Percentiles rank a stretch among this genome's conserved stretches.
Evolutionary conservation across 805 yeast species (phyloP).

Genomic region (Saturnispora bothae): DNA sequence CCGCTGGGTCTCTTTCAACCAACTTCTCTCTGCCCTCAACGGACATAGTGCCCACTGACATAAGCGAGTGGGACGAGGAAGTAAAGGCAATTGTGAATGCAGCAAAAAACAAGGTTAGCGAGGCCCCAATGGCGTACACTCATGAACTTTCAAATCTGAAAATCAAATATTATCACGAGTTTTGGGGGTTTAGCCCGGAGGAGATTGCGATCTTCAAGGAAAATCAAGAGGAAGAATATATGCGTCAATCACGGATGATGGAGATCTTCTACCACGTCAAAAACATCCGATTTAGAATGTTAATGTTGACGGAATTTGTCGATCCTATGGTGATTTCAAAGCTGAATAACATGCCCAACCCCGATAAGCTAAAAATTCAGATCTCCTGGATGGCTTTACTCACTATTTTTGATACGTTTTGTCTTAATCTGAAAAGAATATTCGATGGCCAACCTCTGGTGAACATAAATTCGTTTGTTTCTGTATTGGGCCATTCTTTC

Average conservation of each 20-base stretch:
- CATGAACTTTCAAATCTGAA: slow-evolving; percentile 6
- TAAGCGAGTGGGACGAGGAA: slow-evolving; percentile 2
- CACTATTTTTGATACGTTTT: slow-evolving; percentile 7
- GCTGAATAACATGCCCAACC: not conserved
- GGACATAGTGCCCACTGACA: slow-evolving; percentile 1
- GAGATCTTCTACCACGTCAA: slow-evolving; percentile 8
- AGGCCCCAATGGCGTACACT: slow-evolving; percentile 1
- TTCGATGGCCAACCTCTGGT: slow-evolving; percentile 7
- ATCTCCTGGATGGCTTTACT: slow-evolving; percentile 8
- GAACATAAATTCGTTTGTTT: slow-evolving; percentile 3
- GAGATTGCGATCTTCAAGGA: slow-evolving; percentile 1
- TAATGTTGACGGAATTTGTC: slow-evolving; percentile 8
- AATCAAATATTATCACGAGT: slow-evolving; percentile 7
- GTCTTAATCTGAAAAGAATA: slow-evolving; percentile 4
- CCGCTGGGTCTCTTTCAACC: slow-evolving; percentile 2
- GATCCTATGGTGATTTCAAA: slow-evolving; percentile 6
- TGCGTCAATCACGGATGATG: slow-evolving; percentile 9
- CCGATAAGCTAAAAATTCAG: slow-evolving; percentile 7
- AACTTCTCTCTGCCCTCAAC: slow-evolving; percentile 3
- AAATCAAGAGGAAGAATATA: slow-evolving; percentile 6
- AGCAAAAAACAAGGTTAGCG: not conserved
- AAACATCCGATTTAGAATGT: slow-evolving; percentile 7
- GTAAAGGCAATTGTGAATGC: slow-evolving; percentile 1
- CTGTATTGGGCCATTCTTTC: slow-evolving; percentile 5
- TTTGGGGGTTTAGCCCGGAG: slow-evolving; percentile 4